phyloP scores from a whole-genome alignment of 192 early-diverging fungal species.

The Allomyces javanicus region DNA sequence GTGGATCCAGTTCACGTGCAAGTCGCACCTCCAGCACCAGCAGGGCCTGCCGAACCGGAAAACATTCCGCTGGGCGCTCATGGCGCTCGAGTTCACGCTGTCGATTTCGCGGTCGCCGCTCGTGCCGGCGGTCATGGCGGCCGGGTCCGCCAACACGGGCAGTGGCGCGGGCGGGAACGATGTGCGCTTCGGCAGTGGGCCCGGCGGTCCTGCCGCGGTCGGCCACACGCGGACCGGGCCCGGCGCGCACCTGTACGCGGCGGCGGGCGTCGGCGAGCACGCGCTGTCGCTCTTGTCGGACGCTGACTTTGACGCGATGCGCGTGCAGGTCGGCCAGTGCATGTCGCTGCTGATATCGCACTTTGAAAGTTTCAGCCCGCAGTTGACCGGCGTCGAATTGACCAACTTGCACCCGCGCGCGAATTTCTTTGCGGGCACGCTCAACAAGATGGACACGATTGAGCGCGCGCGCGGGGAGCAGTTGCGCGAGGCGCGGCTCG shows the following conservation, averaged over 20 bases:
- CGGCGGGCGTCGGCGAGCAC: slow-evolving; percentile 22
- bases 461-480: slow-evolving; percentile 26
- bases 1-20: neutral
- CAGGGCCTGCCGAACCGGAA: slow-evolving; percentile 22
- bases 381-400: slow-evolving; percentile 18
- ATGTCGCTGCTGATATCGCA: slow-evolving; percentile 62
- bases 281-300: slow-evolving; percentile 47
- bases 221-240: no score
- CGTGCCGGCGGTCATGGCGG: no score
- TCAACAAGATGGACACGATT: slow-evolving; percentile 17
- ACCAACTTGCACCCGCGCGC: slow-evolving; percentile 5
- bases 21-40: neutral
- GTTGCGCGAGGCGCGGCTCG: slow-evolving; percentile 28
- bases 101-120: slow-evolving; percentile 22
- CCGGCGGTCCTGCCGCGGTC: no score
- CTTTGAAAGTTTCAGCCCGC: slow-evolving; percentile 56
- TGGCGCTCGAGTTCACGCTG: slow-evolving; percentile 67
- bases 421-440: slow-evolving; percentile 10
- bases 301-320: slow-evolving; percentile 47
- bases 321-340: slow-evolving; percentile 51
- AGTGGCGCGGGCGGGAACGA: no score
- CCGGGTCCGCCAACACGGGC: no score
- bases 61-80: slow-evolving; percentile 66
- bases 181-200: no score
- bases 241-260: no score